Percentiles rank a stretch among this genome's conserved stretches.
Evolutionary conservation across 2,329 filamentous ascomycete genomes (phyloP).

Genomic region (Raffaelea arxii): DNA sequence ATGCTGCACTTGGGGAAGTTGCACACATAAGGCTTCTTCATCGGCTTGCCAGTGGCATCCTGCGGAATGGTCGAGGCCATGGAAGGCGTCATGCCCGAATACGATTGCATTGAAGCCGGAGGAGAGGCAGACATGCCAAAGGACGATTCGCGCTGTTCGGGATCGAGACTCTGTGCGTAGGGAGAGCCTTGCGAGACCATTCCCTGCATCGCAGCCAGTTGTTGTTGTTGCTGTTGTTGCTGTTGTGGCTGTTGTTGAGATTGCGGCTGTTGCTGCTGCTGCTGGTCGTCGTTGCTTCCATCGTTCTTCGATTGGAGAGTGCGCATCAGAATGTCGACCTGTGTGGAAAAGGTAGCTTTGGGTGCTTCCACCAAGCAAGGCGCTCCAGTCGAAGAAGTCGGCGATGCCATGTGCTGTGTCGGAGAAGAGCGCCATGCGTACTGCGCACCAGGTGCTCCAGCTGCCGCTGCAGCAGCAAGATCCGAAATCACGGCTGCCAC

Average conservation of each 20-base stretch:
- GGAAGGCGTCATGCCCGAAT: not conserved
- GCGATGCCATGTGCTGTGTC: not conserved
- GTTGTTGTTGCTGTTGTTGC: not conserved
- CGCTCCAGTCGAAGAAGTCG: slow-evolving; percentile 31
- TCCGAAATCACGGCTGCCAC: not conserved
- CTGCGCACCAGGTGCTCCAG: not conserved
- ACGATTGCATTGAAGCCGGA: no score
- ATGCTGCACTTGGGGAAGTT: slow-evolving; percentile 65
- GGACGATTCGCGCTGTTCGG: no score
- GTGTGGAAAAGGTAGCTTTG: slow-evolving; percentile 58
- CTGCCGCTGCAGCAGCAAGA: not conserved
- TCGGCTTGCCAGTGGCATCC: slow-evolving; percentile 6
- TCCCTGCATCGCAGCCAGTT: not conserved
- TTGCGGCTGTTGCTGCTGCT: slow-evolving; percentile 1
- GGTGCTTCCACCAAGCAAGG: slow-evolving; percentile 38
- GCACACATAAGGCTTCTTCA: slow-evolving; percentile 39
- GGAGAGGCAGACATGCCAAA: not conserved
- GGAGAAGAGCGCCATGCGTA: not conserved
- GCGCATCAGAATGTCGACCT: slow-evolving; percentile 82
- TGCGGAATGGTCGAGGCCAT: not conserved
- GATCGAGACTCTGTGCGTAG: no score
- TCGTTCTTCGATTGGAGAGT: slow-evolving; percentile 64
- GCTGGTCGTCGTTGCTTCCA: slow-evolving; percentile 13
- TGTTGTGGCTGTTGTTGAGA: slow-evolving; percentile 2
- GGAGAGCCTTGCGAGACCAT: no score